phyloP scores from a whole-genome alignment of 345 rosid genomes.

The Hibiscus syriacus region DNA sequence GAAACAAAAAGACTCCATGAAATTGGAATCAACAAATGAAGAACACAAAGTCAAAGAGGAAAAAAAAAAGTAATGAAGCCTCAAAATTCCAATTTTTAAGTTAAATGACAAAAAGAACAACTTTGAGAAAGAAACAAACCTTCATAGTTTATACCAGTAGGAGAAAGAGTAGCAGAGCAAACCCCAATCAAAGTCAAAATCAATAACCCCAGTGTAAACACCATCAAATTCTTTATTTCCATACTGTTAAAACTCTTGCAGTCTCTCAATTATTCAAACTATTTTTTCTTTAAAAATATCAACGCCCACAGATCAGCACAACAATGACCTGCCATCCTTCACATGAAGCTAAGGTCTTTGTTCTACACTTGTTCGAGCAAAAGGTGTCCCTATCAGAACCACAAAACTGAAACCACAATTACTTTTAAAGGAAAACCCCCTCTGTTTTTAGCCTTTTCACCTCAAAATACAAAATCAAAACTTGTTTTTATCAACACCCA shows the following conservation, averaged over 20 bases:
- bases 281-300: constrained; percentile 12
- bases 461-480: constrained; percentile 13
- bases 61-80: background rate
- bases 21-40: background rate
- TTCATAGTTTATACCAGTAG: constrained; percentile 93
- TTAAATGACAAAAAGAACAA: background rate
- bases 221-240: constrained; percentile 34
- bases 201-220: constrained; percentile 52
- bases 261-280: constrained; percentile 21
- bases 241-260: constrained; percentile 13
- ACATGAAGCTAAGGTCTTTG: constrained; percentile 15
- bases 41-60: background rate
- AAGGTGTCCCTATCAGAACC: constrained; percentile 24
- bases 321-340: constrained; percentile 27
- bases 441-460: background rate
- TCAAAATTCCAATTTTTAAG: background rate
- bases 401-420: constrained; percentile 14
- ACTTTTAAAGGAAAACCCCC: constrained; percentile 13
- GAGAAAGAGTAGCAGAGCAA: constrained; percentile 88
- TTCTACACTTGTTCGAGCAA: constrained; percentile 20
- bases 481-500: constrained; percentile 22
- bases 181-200: constrained; percentile 48
- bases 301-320: constrained; percentile 16
- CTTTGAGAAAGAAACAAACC: constrained; percentile 36
- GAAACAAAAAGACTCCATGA: too few species aligned